These are phyloP conservation scores for Evansstolkia leycettana DNA, from an alignment of 495 filamentous ascomycete species.

Conservation along the genomic window DNA sequence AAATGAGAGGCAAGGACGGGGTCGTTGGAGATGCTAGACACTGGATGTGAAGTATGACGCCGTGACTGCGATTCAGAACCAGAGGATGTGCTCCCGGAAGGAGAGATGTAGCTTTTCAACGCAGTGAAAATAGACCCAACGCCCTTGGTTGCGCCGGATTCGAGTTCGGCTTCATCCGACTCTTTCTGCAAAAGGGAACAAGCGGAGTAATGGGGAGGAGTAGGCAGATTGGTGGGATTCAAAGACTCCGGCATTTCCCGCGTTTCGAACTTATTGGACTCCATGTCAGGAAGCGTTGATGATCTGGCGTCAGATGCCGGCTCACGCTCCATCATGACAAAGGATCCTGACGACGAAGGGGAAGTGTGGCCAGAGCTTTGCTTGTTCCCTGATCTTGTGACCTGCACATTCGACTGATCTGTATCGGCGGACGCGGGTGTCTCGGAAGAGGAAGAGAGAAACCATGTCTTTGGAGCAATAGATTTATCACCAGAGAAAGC, in stretches of 20 bases:
- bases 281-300: slow-evolving; percentile 6
- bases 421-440: slow-evolving; percentile 28
- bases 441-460: slow-evolving; percentile 24
- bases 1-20: slow-evolving; percentile 61
- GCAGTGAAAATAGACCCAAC: slow-evolving; percentile 27
- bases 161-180: slow-evolving; percentile 25
- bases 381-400: slow-evolving; percentile 8
- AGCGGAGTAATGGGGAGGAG: slow-evolving; percentile 28
- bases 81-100: slow-evolving; percentile 13
- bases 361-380: slow-evolving; percentile 11
- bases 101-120: slow-evolving; percentile 31
- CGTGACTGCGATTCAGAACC: slow-evolving; percentile 27
- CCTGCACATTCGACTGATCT: slow-evolving; percentile 13
- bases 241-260: slow-evolving; percentile 14
- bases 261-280: slow-evolving; percentile 7
- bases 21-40: slow-evolving; percentile 54
- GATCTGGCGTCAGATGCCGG: slow-evolving; percentile 19
- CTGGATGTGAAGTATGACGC: slow-evolving; percentile 43
- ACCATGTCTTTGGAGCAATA: slow-evolving; percentile 38
- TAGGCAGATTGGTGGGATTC: slow-evolving; percentile 22
- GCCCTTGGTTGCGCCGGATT: slow-evolving; percentile 22
- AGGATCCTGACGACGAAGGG: slow-evolving; percentile 24
- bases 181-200: slow-evolving; percentile 33
- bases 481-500: slow-evolving; percentile 41
- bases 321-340: slow-evolving; percentile 29